A percentile compares a stretch with the other conserved stretches of the same genome.
These are phyloP conservation scores for Adansonia grandidieri DNA, from an alignment of 441 rosid species.

Conservation along the genomic window DNA sequence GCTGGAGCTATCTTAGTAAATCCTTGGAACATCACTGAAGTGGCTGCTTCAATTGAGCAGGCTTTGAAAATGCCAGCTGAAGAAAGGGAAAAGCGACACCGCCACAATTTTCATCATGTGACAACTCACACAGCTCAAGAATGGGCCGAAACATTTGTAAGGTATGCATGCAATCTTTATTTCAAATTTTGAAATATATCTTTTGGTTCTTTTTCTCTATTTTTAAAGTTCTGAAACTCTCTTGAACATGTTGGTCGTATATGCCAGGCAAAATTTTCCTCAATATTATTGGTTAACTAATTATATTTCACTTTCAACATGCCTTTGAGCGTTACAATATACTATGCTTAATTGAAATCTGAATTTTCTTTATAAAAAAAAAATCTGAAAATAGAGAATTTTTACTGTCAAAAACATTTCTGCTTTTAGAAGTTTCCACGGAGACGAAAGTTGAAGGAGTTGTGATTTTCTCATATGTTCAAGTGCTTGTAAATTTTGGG, in stretches of 20 bases:
- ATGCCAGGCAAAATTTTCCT: background rate
- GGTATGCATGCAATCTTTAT: constrained; percentile 47
- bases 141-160: constrained; percentile 99
- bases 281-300: background rate
- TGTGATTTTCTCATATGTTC: constrained; percentile 7
- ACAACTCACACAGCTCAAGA: constrained; percentile 92
- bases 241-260: background rate
- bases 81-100: constrained; percentile 91
- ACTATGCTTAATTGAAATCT: too few relatives aligned
- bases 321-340: too few relatives aligned
- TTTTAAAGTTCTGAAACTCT: background rate
- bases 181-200: background rate
- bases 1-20: constrained; percentile 99
- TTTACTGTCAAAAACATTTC: background rate
- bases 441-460: background rate
- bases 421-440: background rate
- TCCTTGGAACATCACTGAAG: constrained; percentile 99
- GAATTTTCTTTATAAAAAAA: background rate
- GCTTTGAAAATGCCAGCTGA: constrained; percentile 84
- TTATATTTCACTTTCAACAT: constrained; percentile 4
- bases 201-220: background rate
- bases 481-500: background rate
- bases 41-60: constrained; percentile 88
- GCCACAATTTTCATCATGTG: constrained; percentile 78
- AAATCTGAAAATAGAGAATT: background rate